A percentile compares a stretch with the other conserved stretches of the same genome.
Evolutionary conservation across 2,329 filamentous ascomycete species (phyloP).

Genomic region (Epichloe hybrida): DNA sequence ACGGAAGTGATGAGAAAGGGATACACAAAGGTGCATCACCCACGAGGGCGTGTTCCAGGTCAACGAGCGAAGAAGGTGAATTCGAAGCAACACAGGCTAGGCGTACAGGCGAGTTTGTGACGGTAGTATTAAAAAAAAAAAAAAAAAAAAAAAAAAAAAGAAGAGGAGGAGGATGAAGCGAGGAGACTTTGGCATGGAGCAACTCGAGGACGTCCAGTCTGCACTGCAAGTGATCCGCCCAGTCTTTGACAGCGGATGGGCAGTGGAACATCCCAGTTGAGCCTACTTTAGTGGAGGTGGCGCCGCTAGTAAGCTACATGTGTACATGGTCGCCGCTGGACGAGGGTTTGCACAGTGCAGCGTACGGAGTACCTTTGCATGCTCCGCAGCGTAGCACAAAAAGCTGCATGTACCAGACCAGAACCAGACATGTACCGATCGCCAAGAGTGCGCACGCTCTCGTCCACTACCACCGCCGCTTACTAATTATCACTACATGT

Average conservation of each 20-base stretch:
- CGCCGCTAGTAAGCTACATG: neutral
- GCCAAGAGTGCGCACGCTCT: neutral
- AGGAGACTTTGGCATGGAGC: neutral
- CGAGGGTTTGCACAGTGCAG: neutral
- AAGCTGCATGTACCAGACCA: constrained; percentile 1
- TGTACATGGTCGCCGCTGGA: neutral
- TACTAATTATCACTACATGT: too few species aligned
- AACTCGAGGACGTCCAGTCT: neutral
- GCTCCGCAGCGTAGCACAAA: constrained; percentile 5
- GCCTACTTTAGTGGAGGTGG: neutral
- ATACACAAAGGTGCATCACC: neutral
- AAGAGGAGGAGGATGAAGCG: neutral
- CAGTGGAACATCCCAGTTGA: neutral
- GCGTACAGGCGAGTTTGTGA: neutral
- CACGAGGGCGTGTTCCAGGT: neutral
- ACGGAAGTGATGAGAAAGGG: neutral
- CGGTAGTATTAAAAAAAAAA: too few species aligned
- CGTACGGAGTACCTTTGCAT: too few species aligned
- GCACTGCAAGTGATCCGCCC: neutral
- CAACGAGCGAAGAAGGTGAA: neutral
- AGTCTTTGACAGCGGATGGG: neutral
- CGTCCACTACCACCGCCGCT: too few species aligned
- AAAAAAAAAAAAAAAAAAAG: too few species aligned
- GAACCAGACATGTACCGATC: neutral
- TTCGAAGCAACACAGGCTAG: neutral